Evolutionary conservation across 2,329 filamentous ascomycete genomes (phyloP), one percentile per base, ranked within the genome.

Genomic region (Apiospora malaysiana): DNA sequence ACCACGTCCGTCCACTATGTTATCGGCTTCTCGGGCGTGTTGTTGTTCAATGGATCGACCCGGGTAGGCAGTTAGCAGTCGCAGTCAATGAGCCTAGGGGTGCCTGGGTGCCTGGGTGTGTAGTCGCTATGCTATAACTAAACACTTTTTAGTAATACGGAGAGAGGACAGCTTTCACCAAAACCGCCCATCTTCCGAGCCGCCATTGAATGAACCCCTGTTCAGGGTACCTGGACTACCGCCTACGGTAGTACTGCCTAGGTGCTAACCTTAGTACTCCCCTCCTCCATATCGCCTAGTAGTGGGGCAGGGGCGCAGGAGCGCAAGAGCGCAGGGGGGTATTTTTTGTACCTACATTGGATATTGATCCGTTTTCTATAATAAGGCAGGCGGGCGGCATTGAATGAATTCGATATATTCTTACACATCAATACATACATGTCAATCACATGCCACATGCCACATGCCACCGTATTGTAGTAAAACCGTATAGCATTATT

Each of bases 141-240:
- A 47, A 25, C 27, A 45, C 63, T 51, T 59, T 43, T 65, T 65
- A 25, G 69, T 46, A 21, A 42, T 47, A 66, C 40, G 27, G 45
- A 66, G 74, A 73, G 71, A 77, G 76, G 76, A 77, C 76, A 77
- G 75, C 76, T 76, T 77, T 73, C 76, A 75, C 70, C 73, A 74
- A 75, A 76, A 70, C 23, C 67, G 67, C 51, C 51, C 51, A 37
- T 21, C 16, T 59, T 59, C 51, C 51, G 46, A 68, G 67, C 67
- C 47, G 45, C 27, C n/a, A 23, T 40, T 23, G 67, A 68, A 59
- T 37, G 51, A 59, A 59, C 45, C 65, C 65, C 66, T 68, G 66
- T 37, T 42, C 66, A 47, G 66, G 66, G 66, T 68, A 45, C 43
- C 27, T n/a, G 56, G 32, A 59, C 51, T 63, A 40, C 25, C 10